A percentile compares a stretch with the other conserved stretches of the same genome.
phyloP scores from a whole-genome alignment of 495 filamentous ascomycete species.

The Tuber indicum region DNA sequence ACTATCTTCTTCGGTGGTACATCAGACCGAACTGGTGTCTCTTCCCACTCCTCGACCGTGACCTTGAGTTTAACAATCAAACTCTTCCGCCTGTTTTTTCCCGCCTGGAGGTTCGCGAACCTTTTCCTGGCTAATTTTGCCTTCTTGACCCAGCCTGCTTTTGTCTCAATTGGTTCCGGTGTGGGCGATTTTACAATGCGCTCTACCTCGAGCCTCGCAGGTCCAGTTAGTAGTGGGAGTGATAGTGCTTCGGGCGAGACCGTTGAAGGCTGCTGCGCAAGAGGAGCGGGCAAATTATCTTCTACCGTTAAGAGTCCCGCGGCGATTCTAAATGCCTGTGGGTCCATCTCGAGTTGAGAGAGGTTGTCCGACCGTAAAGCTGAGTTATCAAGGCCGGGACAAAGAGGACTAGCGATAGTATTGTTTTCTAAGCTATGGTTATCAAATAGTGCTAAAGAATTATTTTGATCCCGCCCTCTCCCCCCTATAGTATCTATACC shows the following conservation, averaged over 20 bases:
- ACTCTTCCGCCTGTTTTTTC: not conserved
- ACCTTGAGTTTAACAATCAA: constrained; percentile 1
- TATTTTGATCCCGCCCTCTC: not conserved
- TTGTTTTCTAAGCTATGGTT: constrained; percentile 4
- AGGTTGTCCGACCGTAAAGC: not conserved
- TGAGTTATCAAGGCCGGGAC: not conserved
- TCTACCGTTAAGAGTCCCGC: not conserved
- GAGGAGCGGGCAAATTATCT: not conserved
- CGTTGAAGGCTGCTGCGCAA: not conserved
- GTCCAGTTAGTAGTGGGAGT: not conserved
- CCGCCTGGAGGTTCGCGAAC: not conserved
- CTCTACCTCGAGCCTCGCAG: not conserved
- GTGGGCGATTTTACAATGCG: not conserved
- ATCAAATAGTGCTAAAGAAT: not conserved
- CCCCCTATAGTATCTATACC: not conserved
- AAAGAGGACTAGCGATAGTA: not conserved
- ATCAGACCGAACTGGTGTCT: not conserved
- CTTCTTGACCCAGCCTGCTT: constrained; percentile 1
- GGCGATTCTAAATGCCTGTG: not conserved
- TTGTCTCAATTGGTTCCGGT: not conserved
- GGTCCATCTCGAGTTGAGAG: not conserved
- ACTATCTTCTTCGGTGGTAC: not conserved
- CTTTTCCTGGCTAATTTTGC: not conserved
- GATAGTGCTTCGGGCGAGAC: not conserved
- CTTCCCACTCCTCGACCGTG: not conserved